These are phyloP conservation scores for Tolypocladium endophyticum DNA, from an alignment of 2,329 filamentous ascomycete genomes.

Conservation along the genomic window DNA sequence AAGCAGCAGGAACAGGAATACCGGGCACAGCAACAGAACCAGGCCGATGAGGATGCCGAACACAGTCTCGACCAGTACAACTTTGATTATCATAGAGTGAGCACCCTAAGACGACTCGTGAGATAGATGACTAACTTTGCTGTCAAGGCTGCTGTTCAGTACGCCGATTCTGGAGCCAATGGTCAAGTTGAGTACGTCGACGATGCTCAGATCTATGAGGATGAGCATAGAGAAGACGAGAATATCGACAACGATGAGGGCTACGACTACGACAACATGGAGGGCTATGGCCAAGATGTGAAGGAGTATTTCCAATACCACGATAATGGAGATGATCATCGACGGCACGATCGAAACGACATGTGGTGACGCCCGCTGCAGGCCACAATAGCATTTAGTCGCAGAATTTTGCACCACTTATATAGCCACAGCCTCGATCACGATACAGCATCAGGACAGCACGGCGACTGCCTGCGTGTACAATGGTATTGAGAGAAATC, in stretches of 20 bases:
- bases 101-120: conserved; percentile 7
- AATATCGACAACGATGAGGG: conserved; percentile 10
- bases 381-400: conserved; percentile 4
- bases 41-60: conserved; percentile 32
- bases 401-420: conserved; percentile 7
- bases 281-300: conserved; percentile 25
- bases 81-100: conserved; percentile 42
- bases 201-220: conserved; percentile 42
- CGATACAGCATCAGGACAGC: background rate
- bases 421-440: conserved; percentile 9
- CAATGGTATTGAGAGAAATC: conserved; percentile 13
- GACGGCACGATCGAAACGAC: conserved; percentile 24
- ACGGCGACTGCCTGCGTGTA: conserved; percentile 8
- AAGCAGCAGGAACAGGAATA: conserved; percentile 40
- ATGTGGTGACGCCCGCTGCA: conserved; percentile 29
- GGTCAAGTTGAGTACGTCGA: conserved; percentile 39
- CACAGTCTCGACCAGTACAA: conserved; percentile 40
- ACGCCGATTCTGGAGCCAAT: conserved; percentile 31
- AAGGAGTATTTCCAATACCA: conserved; percentile 32
- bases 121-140: conserved; percentile 3
- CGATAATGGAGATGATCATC: conserved; percentile 19
- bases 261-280: conserved; percentile 27
- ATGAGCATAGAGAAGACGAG: conserved; percentile 34
- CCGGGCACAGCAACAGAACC: conserved; percentile 33
- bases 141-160: conserved; percentile 31